Evolutionary conservation across 2,329 filamentous ascomycete species (phyloP).

Genomic region (Samsoniella hepiali): DNA sequence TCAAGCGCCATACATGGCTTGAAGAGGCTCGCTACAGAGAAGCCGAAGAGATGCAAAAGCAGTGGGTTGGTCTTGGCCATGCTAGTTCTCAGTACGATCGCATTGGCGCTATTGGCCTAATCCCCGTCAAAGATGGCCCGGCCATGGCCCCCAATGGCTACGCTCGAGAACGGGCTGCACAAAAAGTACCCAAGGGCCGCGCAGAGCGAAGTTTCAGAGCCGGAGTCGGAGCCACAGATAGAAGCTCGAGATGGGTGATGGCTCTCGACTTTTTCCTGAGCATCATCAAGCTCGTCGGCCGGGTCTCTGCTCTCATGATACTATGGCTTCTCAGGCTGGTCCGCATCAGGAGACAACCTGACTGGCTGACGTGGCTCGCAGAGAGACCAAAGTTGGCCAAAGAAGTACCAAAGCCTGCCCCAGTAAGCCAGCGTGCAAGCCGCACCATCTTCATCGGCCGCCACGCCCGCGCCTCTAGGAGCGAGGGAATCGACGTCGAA

Average conservation of each 20-base stretch:
- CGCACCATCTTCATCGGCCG: conserved; percentile 34
- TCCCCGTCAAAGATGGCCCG: conserved; percentile 50
- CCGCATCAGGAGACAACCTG: conserved; percentile 34
- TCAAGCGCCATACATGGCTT: conserved; percentile 81
- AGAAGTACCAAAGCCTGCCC: conserved; percentile 16
- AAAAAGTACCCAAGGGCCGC: conserved; percentile 49
- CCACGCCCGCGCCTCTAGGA: conserved; percentile 52
- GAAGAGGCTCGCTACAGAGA: conserved; percentile 83
- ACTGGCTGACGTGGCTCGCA: conserved; percentile 57
- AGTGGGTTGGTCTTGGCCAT: conserved; percentile 47
- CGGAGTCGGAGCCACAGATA: conserved; percentile 75
- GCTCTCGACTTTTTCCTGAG: conserved; percentile 72
- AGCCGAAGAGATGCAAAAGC: conserved; percentile 58
- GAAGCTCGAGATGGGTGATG: conserved; percentile 74
- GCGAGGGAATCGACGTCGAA: conserved; percentile 75
- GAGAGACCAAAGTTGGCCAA: conserved; percentile 35
- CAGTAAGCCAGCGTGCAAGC: conserved; percentile 16
- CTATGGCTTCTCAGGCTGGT: conserved; percentile 58
- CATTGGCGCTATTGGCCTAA: conserved; percentile 52
- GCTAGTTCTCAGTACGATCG: conserved; percentile 50
- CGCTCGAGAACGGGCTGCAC: conserved; percentile 65
- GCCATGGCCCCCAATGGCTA: conserved; percentile 55
- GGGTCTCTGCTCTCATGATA: conserved; percentile 30
- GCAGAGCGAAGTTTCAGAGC: conserved; percentile 48
- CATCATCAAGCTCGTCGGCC: conserved; percentile 51